A percentile compares a stretch with the other conserved stretches of the same genome.
phyloP scores from a whole-genome alignment of 176 grass and related monocot species.

The Typha latifolia region DNA sequence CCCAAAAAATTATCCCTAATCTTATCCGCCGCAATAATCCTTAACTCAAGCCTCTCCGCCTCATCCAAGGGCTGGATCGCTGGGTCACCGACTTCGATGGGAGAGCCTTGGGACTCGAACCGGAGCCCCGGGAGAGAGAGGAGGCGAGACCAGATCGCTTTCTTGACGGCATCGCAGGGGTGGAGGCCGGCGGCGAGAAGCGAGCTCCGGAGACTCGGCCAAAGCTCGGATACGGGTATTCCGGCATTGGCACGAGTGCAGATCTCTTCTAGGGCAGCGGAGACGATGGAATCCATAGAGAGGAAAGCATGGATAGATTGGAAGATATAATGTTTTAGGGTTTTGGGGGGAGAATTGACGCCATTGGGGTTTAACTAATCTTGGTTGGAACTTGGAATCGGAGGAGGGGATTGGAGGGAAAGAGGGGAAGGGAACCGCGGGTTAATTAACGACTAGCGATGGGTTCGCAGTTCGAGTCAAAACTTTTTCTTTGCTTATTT shows the following conservation, averaged over 20 bases:
- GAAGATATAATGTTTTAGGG: neutral
- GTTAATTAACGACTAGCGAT: too few relatives aligned
- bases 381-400: too few relatives aligned
- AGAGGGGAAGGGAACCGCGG: too few relatives aligned
- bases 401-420: too few relatives aligned
- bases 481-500: too few relatives aligned
- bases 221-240: conserved; percentile 44
- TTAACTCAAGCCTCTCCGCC: conserved; percentile 42
- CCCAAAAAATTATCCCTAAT: conserved; percentile 79
- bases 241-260: conserved; percentile 47
- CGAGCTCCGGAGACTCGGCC: conserved; percentile 28
- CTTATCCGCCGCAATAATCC: conserved; percentile 41
- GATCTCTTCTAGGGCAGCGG: conserved; percentile 68
- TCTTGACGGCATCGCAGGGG: conserved; percentile 29
- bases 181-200: conserved; percentile 40
- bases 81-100: conserved; percentile 32
- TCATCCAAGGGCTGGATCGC: conserved; percentile 41
- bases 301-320: conserved; percentile 7
- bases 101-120: conserved; percentile 38
- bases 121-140: conserved; percentile 40
- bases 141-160: conserved; percentile 59
- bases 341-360: neutral
- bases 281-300: conserved; percentile 67
- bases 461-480: too few relatives aligned
- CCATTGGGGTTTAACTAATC: too few relatives aligned